Evolutionary conservation across 2,329 filamentous ascomycete genomes (phyloP).

Genomic region (Arachnopeziza araneosa): DNA sequence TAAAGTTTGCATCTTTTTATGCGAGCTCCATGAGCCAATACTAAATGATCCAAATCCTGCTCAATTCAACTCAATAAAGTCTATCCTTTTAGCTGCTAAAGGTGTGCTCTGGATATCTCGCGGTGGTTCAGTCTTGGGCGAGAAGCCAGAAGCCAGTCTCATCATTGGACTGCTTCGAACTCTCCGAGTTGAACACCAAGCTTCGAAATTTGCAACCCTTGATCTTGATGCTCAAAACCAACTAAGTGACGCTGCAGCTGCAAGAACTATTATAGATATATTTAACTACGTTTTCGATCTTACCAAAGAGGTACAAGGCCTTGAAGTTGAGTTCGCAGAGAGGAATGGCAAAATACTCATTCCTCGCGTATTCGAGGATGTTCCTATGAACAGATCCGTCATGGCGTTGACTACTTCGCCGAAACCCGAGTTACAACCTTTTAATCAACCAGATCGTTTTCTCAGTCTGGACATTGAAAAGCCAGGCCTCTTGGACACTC

Average conservation of each 20-base stretch:
- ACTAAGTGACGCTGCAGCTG: background rate
- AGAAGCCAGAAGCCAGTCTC: background rate
- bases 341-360: background rate
- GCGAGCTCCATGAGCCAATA: background rate
- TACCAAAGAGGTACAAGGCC: background rate
- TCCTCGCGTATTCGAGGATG: background rate
- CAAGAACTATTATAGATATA: background rate
- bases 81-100: background rate
- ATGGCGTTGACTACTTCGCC: background rate
- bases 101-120: background rate
- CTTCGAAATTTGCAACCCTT: background rate
- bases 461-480: background rate
- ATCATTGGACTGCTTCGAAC: background rate
- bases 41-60: background rate
- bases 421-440: background rate
- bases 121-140: background rate
- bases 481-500: background rate
- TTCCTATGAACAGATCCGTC: background rate
- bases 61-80: background rate
- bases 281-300: background rate
- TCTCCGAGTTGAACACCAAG: background rate
- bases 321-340: background rate
- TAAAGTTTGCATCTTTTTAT: background rate
- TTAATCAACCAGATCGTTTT: background rate
- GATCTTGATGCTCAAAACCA: background rate